Percentiles rank a stretch among this genome's conserved stretches.
Conservation (phyloP, 441 rosid genomes). For the Populus tomentosa region DNA sequence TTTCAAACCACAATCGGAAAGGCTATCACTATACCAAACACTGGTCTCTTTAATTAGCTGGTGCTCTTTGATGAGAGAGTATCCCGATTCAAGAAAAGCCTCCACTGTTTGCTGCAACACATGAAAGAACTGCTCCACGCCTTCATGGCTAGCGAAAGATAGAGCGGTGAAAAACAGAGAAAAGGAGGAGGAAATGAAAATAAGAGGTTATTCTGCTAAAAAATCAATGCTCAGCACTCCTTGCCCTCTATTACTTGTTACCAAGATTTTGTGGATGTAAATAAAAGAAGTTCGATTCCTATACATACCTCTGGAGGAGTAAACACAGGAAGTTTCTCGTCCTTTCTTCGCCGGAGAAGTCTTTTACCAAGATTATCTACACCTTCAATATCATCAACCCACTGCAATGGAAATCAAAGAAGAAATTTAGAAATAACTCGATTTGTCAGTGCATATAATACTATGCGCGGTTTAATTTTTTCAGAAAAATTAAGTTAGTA, state of each 20-base stretch:
- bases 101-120: conserved; percentile 80
- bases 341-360: conserved; percentile 57
- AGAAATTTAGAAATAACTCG: background rate
- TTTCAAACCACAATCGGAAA: too few relatives aligned
- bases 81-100: conserved; percentile 84
- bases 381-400: conserved; percentile 88
- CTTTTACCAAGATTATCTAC: conserved; percentile 57
- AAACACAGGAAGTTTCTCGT: conserved; percentile 59
- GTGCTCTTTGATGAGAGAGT: conserved; percentile 74
- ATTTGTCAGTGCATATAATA: too few relatives aligned
- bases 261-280: too few relatives aligned
- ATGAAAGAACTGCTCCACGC: background rate
- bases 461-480: too few relatives aligned
- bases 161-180: background rate
- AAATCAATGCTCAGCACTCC: too few relatives aligned
- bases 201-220: too few relatives aligned
- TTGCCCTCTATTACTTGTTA: too few relatives aligned
- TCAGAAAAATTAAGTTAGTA: too few relatives aligned
- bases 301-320: conserved; percentile 75
- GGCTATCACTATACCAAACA: too few relatives aligned
- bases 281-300: background rate
- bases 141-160: background rate
- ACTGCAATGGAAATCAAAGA: conserved; percentile 39
- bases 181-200: too few relatives aligned
- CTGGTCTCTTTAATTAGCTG: conserved; percentile 60